phyloP scores from a whole-genome alignment of 1,139 yeast genomes.

The Chernovozyma sophiae-reginae region DNA sequence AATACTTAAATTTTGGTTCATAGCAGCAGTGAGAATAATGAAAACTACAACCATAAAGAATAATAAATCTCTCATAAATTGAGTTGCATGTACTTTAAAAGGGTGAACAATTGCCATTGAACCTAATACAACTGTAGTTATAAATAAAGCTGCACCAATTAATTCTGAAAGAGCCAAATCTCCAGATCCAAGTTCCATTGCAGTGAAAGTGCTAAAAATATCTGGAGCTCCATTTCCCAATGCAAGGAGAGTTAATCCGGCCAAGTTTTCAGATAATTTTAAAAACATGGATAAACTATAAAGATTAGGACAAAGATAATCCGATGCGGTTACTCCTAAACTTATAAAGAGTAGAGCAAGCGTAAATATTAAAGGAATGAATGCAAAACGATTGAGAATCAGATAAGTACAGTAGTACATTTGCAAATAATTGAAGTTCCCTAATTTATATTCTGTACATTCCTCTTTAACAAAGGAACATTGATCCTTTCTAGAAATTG shows the following conservation, averaged over 20 bases:
- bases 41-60: conserved; percentile 49
- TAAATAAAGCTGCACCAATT: conserved; percentile 78
- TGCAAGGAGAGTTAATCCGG: conserved; percentile 86
- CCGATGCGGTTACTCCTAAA: conserved; percentile 72
- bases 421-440: conserved; percentile 16
- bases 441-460: conserved; percentile 39
- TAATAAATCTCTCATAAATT: conserved; percentile 52
- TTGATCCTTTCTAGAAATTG: conserved; percentile 27
- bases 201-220: conserved; percentile 77
- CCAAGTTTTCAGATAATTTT: conserved; percentile 68
- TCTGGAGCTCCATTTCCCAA: conserved; percentile 94
- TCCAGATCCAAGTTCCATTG: conserved; percentile 64
- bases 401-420: conserved; percentile 15
- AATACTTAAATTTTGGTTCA: conserved; percentile 42
- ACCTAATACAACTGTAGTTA: conserved; percentile 73
- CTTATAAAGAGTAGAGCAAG: conserved; percentile 49
- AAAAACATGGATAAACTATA: conserved; percentile 56
- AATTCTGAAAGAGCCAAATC: conserved; percentile 85
- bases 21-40: conserved; percentile 37
- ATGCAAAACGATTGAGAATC: conserved; percentile 10
- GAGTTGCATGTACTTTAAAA: conserved; percentile 48
- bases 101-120: conserved; percentile 67
- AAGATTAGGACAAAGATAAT: conserved; percentile 71
- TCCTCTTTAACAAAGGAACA: conserved; percentile 39
- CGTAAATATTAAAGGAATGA: conserved; percentile 12